Base-by-base conservation (phyloP, 2,329 filamentous ascomycete genomes). In the Neofusicoccum ribis region DNA sequence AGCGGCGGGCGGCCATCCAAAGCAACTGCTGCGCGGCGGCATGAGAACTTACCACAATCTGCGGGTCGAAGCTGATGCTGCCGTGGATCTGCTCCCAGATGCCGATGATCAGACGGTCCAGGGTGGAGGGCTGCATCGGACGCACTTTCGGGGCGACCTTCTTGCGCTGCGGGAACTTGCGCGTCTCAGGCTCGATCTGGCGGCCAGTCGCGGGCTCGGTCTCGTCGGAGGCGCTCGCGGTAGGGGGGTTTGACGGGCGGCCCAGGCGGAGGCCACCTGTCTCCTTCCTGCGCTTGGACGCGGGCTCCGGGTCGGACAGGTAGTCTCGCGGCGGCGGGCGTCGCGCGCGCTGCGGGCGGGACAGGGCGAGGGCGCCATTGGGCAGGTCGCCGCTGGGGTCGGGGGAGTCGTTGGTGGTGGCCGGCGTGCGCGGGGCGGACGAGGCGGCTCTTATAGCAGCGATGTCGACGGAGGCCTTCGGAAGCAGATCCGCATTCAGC, bases 21-120 rank as follows among this genome's bases (percentile, higher is more conserved):
- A 31, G 27, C 27, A 31, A 31, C 27, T 7, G 27, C 37, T 39
- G 11, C 37, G 37, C 1, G 8, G 44, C 44, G n/a, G 12, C 49
- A 43, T 12, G 7, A 17, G 20, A 68, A 15, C 73, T 70, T 43
- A 75, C 71, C 49, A 62, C 59, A 51, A 73, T 67, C 68, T 78
- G 75, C 1, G 78, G 79, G 67, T 81, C 78, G 12, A 81, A 68
- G 44, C 74, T 76, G 50, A 79, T 72, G n/a, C 74, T 76, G 15
- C 78, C 76, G 68, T 80, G 81, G 1, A 84, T 72, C 64, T 81
- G 80, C 60, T 83, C 78, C 82, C 82, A 84, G 15, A 84, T 82
- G 3, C 82, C 82, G 23, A 77, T 75, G 51, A 84, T 79, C 49
- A 84, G 74, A 66, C 83, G 84, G 66, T 83, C 80, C 15, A 81